Conservation (phyloP, 2,329 filamentous ascomycete genomes). For the Exophiala sideris region DNA sequence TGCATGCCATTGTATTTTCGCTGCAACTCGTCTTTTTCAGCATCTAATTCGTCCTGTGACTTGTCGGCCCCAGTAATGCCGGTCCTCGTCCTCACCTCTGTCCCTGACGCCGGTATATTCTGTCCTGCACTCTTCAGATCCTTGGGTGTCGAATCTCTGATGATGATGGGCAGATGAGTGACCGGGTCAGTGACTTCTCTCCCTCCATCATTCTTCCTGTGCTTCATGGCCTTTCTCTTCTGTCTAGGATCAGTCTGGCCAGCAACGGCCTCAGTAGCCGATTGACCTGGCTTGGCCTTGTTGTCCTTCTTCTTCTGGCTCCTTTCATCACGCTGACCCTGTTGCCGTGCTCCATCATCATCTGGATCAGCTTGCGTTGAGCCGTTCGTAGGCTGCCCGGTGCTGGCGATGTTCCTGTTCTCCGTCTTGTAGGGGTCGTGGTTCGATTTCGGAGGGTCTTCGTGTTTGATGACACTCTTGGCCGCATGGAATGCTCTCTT, state of each 20-base stretch:
- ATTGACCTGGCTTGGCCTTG: constrained; percentile 14
- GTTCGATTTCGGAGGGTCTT: constrained; percentile 12
- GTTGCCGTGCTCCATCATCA: neutral
- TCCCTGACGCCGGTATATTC: constrained; percentile 44
- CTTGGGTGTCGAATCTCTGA: constrained; percentile 65
- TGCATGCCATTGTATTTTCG: constrained; percentile 46
- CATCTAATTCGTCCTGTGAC: constrained; percentile 40
- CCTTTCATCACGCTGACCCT: neutral
- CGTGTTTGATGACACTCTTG: constrained; percentile 24
- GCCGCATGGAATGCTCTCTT: constrained; percentile 26
- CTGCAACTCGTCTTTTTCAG: constrained; percentile 43
- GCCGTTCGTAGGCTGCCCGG: neutral
- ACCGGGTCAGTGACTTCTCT: constrained; percentile 68
- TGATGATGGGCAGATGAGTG: constrained; percentile 65
- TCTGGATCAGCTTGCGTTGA: neutral
- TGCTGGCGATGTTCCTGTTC: constrained; percentile 21
- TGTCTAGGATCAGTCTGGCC: constrained; percentile 40
- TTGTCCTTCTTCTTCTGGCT: constrained; percentile 7
- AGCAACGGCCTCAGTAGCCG: constrained; percentile 26
- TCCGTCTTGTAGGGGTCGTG: constrained; percentile 24
- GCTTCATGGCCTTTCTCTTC: constrained; percentile 50
- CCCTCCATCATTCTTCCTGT: constrained; percentile 46
- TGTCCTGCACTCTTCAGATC: constrained; percentile 53
- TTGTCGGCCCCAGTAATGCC: constrained; percentile 46
- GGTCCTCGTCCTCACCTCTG: constrained; percentile 42